Evolutionary conservation across 1,284 basidiomycete species (phyloP), one percentile per base, ranked within the genome.

Genomic region (Retiboletus fuscus): DNA sequence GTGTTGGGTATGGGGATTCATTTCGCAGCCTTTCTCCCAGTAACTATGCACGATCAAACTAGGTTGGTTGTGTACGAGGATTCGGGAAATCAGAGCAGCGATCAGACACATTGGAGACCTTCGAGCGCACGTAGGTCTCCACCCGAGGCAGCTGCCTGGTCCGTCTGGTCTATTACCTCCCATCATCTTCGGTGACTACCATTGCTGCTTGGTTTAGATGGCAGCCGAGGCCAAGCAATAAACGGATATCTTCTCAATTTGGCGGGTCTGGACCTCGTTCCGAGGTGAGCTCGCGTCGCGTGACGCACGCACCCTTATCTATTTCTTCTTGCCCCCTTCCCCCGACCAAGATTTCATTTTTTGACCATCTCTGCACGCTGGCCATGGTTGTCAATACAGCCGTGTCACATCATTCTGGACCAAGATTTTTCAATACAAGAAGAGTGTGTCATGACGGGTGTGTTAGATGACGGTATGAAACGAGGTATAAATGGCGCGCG

Each of bases 401-500:
- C 11, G 68, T 81, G 78, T 81, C 81, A 79, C 80, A 77, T 79
- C 71, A 71, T 44, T 65, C 62, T 71, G 68, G 67, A 73, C 58
- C 24, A 65, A 53, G 39, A 55, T 39, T 4, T 39, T 39, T 7
- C 34, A 39, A 39, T 39, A 39, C 34, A 39, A 39, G 34, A 39
- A 39, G 34, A 39, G 34, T 6, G 34, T 39, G 34, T 39, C 7
- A 39, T 39, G 34, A 39, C 34, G 34, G 34, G 34, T 8, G 34
- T 39, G 34, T 39, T 4, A 10, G 34, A 8, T 39, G 34, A 39
- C 11, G 55, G 20, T 34, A 22, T 57, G 53, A 63, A 74, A 39
- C 11, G 22, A 11, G 7, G 24, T 41, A 39, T 39, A 39, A 39
- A 39, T 39, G 11, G 34, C 11, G 11, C 34, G 34, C 11, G 34